Percentiles rank a stretch among this genome's conserved stretches.
These are phyloP conservation scores for Lichtheimia corymbifera DNA, from an alignment of 371 early-diverging fungal genomes.

Conservation along the genomic window DNA sequence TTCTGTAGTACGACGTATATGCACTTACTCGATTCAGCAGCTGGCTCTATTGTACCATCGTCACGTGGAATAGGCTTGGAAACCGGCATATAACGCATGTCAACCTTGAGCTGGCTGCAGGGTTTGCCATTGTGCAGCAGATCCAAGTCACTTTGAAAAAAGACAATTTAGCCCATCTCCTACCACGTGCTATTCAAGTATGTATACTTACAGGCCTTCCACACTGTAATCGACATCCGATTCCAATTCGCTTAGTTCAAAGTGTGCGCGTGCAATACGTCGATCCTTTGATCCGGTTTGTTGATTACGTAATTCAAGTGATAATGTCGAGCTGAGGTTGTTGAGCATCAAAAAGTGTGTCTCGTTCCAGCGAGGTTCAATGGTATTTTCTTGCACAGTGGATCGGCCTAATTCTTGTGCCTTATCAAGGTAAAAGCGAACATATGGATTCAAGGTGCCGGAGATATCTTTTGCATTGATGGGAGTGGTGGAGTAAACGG, in stretches of 20 bases:
- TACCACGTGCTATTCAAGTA: background rate
- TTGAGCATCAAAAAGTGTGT: slow-evolving; percentile 58
- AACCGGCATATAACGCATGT: slow-evolving; percentile 64
- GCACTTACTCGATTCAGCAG: slow-evolving; percentile 59
- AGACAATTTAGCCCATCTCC: background rate
- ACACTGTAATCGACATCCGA: slow-evolving; percentile 43
- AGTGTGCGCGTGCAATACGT: slow-evolving; percentile 49
- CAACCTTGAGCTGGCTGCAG: slow-evolving; percentile 54
- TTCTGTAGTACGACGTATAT: background rate
- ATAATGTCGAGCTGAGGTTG: slow-evolving; percentile 55
- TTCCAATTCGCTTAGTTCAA: slow-evolving; percentile 55
- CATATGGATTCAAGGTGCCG: slow-evolving; percentile 82
- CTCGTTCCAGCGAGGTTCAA: slow-evolving; percentile 63
- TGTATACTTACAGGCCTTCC: slow-evolving; percentile 38
- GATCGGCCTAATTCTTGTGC: slow-evolving; percentile 72
- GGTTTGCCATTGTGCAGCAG: slow-evolving; percentile 53
- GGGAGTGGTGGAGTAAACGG: slow-evolving; percentile 73
- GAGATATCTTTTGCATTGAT: slow-evolving; percentile 80
- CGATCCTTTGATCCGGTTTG: slow-evolving; percentile 35
- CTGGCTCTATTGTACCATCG: slow-evolving; percentile 48
- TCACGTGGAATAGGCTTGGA: slow-evolving; percentile 50
- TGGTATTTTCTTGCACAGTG: slow-evolving; percentile 58
- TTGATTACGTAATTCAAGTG: slow-evolving; percentile 42
- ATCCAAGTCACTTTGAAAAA: slow-evolving; percentile 25
- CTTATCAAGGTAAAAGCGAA: slow-evolving; percentile 73